A percentile compares a stretch with the other conserved stretches of the same genome.
Evolutionary conservation across 106 monocot genomes (phyloP).

Genomic region (Allium sativum): DNA sequence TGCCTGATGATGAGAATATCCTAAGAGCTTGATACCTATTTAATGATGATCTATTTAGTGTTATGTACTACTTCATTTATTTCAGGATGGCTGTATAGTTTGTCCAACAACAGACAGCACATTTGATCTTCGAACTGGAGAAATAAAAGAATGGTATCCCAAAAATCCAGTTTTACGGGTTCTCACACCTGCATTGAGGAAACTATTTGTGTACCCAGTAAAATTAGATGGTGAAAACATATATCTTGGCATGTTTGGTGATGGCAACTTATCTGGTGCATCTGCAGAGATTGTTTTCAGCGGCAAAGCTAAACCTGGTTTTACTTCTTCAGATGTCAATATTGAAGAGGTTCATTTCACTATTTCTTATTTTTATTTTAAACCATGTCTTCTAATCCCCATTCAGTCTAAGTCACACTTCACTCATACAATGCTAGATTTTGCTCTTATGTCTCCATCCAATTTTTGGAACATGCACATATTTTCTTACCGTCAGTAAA

Average conservation of each 20-base stretch:
- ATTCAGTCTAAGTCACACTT: neutral
- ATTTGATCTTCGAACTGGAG: conserved; percentile 83
- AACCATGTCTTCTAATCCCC: neutral
- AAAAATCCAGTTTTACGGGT: conserved; percentile 82
- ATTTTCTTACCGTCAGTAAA: neutral
- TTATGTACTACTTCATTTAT: conserved; percentile 1
- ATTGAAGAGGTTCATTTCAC: conserved; percentile 64
- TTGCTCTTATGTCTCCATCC: too few relatives aligned
- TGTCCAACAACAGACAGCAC: conserved; percentile 98
- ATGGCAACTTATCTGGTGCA: conserved; percentile 18
- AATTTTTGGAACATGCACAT: too few relatives aligned
- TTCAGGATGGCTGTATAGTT: conserved; percentile 94
- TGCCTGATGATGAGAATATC: neutral
- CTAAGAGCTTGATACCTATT: neutral
- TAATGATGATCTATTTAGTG: neutral
- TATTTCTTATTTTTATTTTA: neutral
- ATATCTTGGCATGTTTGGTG: conserved; percentile 49
- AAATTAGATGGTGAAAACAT: conserved; percentile 75
- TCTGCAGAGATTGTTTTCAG: conserved; percentile 97
- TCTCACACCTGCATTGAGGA: conserved; percentile 76
- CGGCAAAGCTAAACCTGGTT: conserved; percentile 76
- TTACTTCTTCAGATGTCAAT: conserved; percentile 86
- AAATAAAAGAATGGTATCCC: conserved; percentile 86
- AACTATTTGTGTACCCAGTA: conserved; percentile 59
- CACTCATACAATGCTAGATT: neutral